phyloP scores from a whole-genome alignment of 192 early-diverging fungal genomes.

The Diversispora eburnea region DNA sequence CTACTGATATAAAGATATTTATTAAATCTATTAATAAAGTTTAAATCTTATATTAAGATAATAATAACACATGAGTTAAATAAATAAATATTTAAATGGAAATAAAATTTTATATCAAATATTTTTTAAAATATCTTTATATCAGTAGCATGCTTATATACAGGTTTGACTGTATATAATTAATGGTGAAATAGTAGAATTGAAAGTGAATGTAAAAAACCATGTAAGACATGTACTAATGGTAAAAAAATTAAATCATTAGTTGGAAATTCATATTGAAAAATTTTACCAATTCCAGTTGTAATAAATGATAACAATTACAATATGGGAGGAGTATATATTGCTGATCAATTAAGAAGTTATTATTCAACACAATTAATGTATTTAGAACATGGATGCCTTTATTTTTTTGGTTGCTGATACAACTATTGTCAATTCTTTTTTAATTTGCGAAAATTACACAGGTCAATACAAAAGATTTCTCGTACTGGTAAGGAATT shows the following conservation, averaged over 20 bases:
- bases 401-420: constrained; percentile 35
- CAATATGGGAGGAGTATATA: constrained; percentile 36
- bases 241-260: constrained; percentile 19
- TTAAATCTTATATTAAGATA: too few species aligned
- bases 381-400: constrained; percentile 30
- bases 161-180: too few species aligned
- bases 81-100: too few species aligned
- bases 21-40: too few species aligned
- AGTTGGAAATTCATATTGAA: constrained; percentile 22
- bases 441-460: constrained; percentile 12
- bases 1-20: too few species aligned
- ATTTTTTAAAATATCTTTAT: too few species aligned
- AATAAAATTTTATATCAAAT: too few species aligned
- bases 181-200: constrained; percentile 1
- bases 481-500: too few species aligned
- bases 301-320: constrained; percentile 35
- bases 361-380: constrained; percentile 31
- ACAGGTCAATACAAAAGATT: too few species aligned
- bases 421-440: constrained; percentile 22
- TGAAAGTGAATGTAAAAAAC: constrained; percentile 1
- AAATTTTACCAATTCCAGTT: constrained; percentile 1
- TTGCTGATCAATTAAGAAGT: constrained; percentile 32
- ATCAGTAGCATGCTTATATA: too few species aligned
- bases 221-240: constrained; percentile 28
- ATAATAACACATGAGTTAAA: too few species aligned